Percentiles rank a stretch among this genome's conserved stretches.
Conservation (phyloP, 495 filamentous ascomycete genomes). For the Tuber aestivum region DNA sequence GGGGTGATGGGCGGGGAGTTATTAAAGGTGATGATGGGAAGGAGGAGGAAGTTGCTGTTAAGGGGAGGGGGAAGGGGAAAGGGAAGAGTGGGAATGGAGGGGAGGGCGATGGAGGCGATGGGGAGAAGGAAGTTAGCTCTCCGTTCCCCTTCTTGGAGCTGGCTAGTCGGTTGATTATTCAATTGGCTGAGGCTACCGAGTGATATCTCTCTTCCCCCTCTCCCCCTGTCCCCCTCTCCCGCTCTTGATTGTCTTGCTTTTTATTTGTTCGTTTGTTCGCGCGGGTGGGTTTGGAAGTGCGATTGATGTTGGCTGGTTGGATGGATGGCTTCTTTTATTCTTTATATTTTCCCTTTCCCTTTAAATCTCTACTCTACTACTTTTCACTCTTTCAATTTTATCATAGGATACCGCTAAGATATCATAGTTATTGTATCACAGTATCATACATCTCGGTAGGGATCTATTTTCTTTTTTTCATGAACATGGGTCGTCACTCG, state of each 20-base stretch:
- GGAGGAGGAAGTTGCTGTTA: conserved; percentile 6
- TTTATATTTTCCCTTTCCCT: conserved; percentile 16
- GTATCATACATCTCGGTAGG: background rate
- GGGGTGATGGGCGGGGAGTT: conserved; percentile 33
- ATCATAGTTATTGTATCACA: background rate
- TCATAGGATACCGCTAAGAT: conserved; percentile 10
- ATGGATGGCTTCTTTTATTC: conserved; percentile 19
- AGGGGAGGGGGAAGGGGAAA: conserved; percentile 10
- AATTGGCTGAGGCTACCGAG: conserved; percentile 61
- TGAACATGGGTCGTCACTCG: background rate
- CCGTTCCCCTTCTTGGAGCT: conserved; percentile 76
- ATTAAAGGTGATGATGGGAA: conserved; percentile 18
- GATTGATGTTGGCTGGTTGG: conserved; percentile 65
- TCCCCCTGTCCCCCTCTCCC: background rate
- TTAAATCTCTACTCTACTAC: conserved; percentile 14
- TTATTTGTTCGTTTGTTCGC: conserved; percentile 90
- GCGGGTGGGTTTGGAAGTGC: conserved; percentile 79
- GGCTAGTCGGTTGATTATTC: conserved; percentile 66
- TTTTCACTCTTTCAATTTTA: conserved; percentile 9
- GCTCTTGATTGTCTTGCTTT: conserved; percentile 50
- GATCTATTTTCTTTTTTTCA: background rate
- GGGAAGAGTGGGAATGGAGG: conserved; percentile 44
- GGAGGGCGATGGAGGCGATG: conserved; percentile 55
- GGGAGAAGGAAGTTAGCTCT: conserved; percentile 68
- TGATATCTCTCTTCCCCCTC: conserved; percentile 10